Conservation (phyloP, 176 grass and related monocot genomes). For the Cenchrus purpureus region DNA sequence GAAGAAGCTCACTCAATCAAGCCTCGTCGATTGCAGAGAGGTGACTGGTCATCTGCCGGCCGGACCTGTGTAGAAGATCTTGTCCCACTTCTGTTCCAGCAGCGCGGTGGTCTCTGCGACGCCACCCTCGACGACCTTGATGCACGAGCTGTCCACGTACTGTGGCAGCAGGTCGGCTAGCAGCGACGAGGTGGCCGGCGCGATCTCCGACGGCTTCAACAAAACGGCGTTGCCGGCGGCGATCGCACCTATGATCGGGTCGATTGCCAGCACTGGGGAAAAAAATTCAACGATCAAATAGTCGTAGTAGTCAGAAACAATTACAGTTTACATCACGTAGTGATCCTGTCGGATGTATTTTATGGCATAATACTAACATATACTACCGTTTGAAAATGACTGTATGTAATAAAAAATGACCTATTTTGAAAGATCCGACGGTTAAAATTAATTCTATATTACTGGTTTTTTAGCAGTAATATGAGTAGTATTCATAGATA, state of each 20-base stretch:
- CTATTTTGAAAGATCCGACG: no score
- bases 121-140: slow-evolving; percentile 73
- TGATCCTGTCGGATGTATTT: no score
- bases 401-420: no score
- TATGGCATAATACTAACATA: no score
- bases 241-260: slow-evolving; percentile 77
- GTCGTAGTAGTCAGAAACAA: not conserved
- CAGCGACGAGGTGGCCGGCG: slow-evolving; percentile 72
- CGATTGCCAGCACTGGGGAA: slow-evolving; percentile 68
- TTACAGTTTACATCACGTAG: not conserved
- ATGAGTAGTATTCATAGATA: no score
- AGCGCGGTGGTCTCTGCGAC: slow-evolving; percentile 70
- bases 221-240: slow-evolving; percentile 77
- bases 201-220: slow-evolving; percentile 82
- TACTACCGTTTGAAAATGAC: no score
- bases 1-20: not conserved
- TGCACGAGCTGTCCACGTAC: slow-evolving; percentile 68
- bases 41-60: not conserved
- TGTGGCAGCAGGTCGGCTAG: slow-evolving; percentile 64
- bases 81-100: slow-evolving; percentile 81
- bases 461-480: no score
- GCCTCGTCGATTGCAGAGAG: not conserved
- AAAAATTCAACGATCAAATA: not conserved
- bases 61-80: slow-evolving; percentile 91
- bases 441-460: no score